Evolutionary conservation across 495 filamentous ascomycete species (phyloP).

Genomic region (Tuber umbilicatum): DNA sequence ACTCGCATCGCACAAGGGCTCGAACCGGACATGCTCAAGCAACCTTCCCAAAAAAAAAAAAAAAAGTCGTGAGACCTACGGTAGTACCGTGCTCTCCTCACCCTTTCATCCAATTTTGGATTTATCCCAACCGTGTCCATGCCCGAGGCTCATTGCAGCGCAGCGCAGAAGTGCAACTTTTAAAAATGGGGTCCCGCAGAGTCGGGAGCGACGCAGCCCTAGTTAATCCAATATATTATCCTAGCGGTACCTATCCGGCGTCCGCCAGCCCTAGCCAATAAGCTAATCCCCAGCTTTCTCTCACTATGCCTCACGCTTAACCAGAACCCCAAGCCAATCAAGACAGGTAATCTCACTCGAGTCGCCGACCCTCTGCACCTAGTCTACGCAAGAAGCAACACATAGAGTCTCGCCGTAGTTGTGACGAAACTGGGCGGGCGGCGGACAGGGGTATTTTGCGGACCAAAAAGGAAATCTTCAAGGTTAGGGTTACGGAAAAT

Average conservation of each 20-base stretch:
- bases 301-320: neutral
- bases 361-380: neutral
- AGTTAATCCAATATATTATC: too few species aligned
- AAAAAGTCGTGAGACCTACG: neutral
- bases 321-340: neutral
- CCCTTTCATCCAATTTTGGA: neutral
- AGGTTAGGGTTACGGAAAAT: too few species aligned
- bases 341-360: neutral
- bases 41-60: neutral
- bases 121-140: neutral
- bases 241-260: too few species aligned
- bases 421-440: too few species aligned
- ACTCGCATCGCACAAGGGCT: neutral
- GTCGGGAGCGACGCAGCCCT: too few species aligned
- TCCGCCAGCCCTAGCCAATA: neutral
- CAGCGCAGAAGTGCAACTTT: neutral
- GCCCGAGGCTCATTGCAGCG: neutral
- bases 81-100: neutral
- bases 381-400: neutral
- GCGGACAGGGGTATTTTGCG: too few species aligned
- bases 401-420: too few species aligned
- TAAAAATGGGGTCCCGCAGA: neutral
- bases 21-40: neutral
- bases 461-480: too few species aligned
- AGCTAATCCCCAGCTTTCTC: neutral